Evolutionary conservation across 805 yeast species (phyloP).

Genomic region (Nakazawaea anatomiae): DNA sequence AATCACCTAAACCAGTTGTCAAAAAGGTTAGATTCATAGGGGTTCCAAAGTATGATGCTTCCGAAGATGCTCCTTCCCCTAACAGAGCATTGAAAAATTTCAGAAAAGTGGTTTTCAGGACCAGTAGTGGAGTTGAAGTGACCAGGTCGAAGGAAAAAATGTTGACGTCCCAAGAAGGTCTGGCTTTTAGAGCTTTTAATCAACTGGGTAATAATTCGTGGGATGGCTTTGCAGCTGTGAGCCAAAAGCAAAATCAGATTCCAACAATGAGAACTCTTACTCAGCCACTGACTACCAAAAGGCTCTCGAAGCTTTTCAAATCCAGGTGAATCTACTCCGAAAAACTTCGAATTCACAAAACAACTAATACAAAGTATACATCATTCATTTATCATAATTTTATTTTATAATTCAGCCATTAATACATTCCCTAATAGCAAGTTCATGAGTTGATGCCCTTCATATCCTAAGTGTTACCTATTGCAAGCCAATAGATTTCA

Average conservation of each 20-base stretch:
- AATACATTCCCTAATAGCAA: neutral
- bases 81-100: constrained; percentile 27
- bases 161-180: constrained; percentile 29
- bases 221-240: constrained; percentile 7
- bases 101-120: constrained; percentile 27
- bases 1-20: constrained; percentile 4
- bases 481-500: too few species aligned
- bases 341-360: neutral
- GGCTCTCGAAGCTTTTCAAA: constrained; percentile 22
- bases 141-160: constrained; percentile 21
- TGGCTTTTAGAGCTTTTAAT: constrained; percentile 26
- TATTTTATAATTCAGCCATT: too few species aligned
- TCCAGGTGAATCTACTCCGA: constrained; percentile 14
- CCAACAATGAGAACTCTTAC: constrained; percentile 9
- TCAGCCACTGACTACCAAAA: constrained; percentile 7
- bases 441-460: too few species aligned
- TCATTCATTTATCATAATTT: too few species aligned
- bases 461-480: too few species aligned
- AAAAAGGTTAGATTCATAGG: constrained; percentile 49
- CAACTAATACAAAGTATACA: neutral
- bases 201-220: neutral
- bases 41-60: constrained; percentile 43
- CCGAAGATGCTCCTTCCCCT: constrained; percentile 50
- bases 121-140: constrained; percentile 13
- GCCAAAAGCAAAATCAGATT: constrained; percentile 4